These are phyloP conservation scores for Leccinum rimulosum DNA, from an alignment of 768 basidiomycete genomes.

Conservation along the genomic window DNA sequence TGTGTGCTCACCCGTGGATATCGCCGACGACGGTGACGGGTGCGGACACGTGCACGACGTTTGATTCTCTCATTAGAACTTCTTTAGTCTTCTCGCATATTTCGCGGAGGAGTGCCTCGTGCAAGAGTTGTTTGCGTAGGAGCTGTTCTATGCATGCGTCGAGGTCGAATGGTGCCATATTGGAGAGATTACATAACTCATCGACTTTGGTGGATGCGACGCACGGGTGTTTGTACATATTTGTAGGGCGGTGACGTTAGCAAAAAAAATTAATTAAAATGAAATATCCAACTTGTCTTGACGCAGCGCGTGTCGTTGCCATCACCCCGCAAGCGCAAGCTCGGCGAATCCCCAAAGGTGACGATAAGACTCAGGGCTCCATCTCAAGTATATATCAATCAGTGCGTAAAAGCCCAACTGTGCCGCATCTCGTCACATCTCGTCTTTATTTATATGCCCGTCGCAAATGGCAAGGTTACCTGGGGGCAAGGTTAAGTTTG, in stretches of 20 bases:
- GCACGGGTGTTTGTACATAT: slow-evolving; percentile 19
- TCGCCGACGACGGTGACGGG: slow-evolving; percentile 99
- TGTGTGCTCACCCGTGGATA: slow-evolving; percentile 86
- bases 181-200: slow-evolving; percentile 5
- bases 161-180: slow-evolving; percentile 76
- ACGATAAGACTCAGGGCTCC: slow-evolving; percentile 12
- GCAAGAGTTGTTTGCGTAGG: slow-evolving; percentile 87
- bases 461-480: slow-evolving; percentile 13
- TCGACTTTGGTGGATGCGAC: slow-evolving; percentile 3
- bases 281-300: background rate
- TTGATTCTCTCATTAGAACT: slow-evolving; percentile 97
- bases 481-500: slow-evolving; percentile 34
- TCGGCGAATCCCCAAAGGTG: slow-evolving; percentile 1
- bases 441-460: slow-evolving; percentile 3
- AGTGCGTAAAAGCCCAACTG: slow-evolving; percentile 16
- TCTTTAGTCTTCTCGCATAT: slow-evolving; percentile 99
- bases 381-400: slow-evolving; percentile 5
- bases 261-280: slow-evolving; percentile 14
- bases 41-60: slow-evolving; percentile 94
- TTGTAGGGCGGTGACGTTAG: slow-evolving; percentile 8
- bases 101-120: slow-evolving; percentile 91
- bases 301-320: background rate
- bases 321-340: slow-evolving; percentile 5
- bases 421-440: slow-evolving; percentile 14
- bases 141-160: slow-evolving; percentile 94